Percentiles rank a stretch among this genome's conserved stretches.
These are phyloP conservation scores for Aureobasidium sp. DNA, from an alignment of 2,329 filamentous ascomycete genomes.

Conservation along the genomic window DNA sequence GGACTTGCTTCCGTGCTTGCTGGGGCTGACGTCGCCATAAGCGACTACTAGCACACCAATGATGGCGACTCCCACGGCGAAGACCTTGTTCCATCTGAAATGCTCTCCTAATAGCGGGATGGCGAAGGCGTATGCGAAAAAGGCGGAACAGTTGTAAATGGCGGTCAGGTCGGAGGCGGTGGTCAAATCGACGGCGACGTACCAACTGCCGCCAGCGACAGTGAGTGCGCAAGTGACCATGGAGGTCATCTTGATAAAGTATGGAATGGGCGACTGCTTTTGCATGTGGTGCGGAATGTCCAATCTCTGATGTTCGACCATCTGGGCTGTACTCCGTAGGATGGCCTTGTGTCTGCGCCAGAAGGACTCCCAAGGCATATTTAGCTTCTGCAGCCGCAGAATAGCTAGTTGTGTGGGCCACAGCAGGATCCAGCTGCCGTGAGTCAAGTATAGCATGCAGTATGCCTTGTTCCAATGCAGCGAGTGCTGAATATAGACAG, in stretches of 20 bases:
- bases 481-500: constrained; percentile 87
- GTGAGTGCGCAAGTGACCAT: constrained; percentile 82
- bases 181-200: constrained; percentile 87
- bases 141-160: constrained; percentile 98
- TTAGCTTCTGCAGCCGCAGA: constrained; percentile 70
- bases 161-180: constrained; percentile 90
- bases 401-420: constrained; percentile 81
- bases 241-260: constrained; percentile 72
- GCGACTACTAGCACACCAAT: constrained; percentile 88
- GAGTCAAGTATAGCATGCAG: constrained; percentile 95
- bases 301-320: constrained; percentile 76
- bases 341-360: constrained; percentile 67
- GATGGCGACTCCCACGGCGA: constrained; percentile 82
- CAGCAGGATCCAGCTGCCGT: constrained; percentile 84
- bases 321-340: constrained; percentile 63
- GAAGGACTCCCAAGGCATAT: constrained; percentile 74
- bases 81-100: constrained; percentile 72
- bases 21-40: constrained; percentile 63
- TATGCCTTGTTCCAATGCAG: constrained; percentile 97
- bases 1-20: constrained; percentile 50
- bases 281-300: constrained; percentile 49
- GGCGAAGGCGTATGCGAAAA: constrained; percentile 96
- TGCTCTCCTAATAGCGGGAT: constrained; percentile 84
- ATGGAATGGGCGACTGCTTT: constrained; percentile 53
- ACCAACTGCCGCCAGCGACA: constrained; percentile 88